These are phyloP conservation scores for Phaffia australis DNA, from an alignment of 768 basidiomycete species.

Conservation along the genomic window DNA sequence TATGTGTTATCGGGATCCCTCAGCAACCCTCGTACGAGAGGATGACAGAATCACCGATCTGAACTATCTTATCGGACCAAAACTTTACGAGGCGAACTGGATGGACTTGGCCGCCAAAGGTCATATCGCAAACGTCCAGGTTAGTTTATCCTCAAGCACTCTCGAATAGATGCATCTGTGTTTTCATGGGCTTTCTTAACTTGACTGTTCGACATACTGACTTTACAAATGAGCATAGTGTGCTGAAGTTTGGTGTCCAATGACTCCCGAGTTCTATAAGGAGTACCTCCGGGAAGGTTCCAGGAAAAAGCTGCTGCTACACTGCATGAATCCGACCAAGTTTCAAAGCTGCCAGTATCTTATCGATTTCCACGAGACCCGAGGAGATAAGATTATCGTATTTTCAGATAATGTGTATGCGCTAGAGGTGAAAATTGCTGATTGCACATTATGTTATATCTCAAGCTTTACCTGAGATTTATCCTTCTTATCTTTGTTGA, in stretches of 20 bases:
- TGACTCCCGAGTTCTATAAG: slow-evolving; percentile 98
- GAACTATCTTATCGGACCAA: slow-evolving; percentile 98
- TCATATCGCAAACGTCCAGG: slow-evolving; percentile 99
- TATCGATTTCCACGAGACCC: slow-evolving; percentile 93
- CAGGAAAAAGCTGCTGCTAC: slow-evolving; percentile 85
- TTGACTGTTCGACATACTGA: neutral
- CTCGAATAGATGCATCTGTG: neutral
- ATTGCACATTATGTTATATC: neutral
- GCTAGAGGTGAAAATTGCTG: slow-evolving; percentile 55
- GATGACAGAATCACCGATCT: slow-evolving; percentile 98
- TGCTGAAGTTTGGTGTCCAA: slow-evolving; percentile 99
- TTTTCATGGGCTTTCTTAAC: neutral
- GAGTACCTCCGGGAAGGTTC: slow-evolving; percentile 90
- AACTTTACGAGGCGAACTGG: slow-evolving; percentile 99
- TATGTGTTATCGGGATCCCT: neutral
- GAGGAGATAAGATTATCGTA: slow-evolving; percentile 98
- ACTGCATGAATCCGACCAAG: slow-evolving; percentile 99
- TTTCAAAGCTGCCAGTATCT: slow-evolving; percentile 98
- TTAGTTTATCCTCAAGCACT: slow-evolving; percentile 39
- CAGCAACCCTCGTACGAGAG: slow-evolving; percentile 94
- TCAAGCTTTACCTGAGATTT: neutral
- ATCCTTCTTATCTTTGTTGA: slow-evolving; percentile 1
- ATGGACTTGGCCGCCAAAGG: slow-evolving; percentile 99
- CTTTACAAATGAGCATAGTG: slow-evolving; percentile 51
- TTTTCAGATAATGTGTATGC: slow-evolving; percentile 99